Conservation (phyloP, 163 green algal genomes). For the Scenedesmus sp. region DNA sequence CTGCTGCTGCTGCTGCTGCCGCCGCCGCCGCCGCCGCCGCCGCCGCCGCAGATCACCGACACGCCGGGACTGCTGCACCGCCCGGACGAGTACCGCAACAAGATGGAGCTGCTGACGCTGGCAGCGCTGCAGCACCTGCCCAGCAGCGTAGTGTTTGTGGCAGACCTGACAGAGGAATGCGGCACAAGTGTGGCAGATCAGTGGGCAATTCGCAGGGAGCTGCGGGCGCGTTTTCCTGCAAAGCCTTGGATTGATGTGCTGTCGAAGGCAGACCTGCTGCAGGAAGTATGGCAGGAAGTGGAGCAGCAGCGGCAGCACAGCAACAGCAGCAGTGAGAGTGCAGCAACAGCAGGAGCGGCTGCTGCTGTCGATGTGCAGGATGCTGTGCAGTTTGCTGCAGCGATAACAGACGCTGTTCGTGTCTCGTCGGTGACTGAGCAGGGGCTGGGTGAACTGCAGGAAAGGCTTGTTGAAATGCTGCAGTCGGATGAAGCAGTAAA, state of each 20-base stretch:
- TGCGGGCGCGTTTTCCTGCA: slow-evolving; percentile 78
- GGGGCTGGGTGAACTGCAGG: slow-evolving; percentile 79
- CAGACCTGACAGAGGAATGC: slow-evolving; percentile 94
- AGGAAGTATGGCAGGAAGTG: slow-evolving; percentile 56
- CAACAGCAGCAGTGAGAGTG: background rate
- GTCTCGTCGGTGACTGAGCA: slow-evolving; percentile 80
- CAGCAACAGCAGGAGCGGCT: background rate
- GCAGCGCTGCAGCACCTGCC: slow-evolving; percentile 92
- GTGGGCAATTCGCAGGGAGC: slow-evolving; percentile 78
- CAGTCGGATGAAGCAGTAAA: slow-evolving; percentile 20
- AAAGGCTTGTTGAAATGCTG: slow-evolving; percentile 69
- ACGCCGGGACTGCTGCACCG: slow-evolving; percentile 95
- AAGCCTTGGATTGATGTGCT: slow-evolving; percentile 96
- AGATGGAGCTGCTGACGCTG: slow-evolving; percentile 97
- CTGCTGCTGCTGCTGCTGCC: background rate
- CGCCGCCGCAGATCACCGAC: slow-evolving; percentile 88
- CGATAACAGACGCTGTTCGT: slow-evolving; percentile 70
- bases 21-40: background rate
- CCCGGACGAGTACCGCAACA: slow-evolving; percentile 90
- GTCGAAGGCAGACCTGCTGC: slow-evolving; percentile 93
- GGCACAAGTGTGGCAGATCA: slow-evolving; percentile 90
- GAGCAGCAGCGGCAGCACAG: slow-evolving; percentile 13
- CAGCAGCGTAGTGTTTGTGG: slow-evolving; percentile 93
- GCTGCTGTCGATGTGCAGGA: background rate
- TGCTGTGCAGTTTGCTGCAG: slow-evolving; percentile 61